A percentile compares a stretch with the other conserved stretches of the same genome.
These are phyloP conservation scores for Sesbania bispinosa DNA, from an alignment of 306 rosid genomes.

Conservation along the genomic window DNA sequence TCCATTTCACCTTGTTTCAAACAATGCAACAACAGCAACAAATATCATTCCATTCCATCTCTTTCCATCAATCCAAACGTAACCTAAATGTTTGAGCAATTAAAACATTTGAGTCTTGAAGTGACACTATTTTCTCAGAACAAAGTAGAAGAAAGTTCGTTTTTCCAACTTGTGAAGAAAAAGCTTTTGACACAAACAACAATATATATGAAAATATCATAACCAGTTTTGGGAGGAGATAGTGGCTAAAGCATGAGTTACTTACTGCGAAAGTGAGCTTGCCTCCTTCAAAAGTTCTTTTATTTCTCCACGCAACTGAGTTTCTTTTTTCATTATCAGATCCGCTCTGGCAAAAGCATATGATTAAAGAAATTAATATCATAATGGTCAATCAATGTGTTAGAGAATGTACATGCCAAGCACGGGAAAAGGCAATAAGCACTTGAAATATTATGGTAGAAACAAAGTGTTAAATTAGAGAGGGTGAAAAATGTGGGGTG, in stretches of 20 bases:
- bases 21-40: neutral
- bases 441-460: neutral
- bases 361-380: neutral
- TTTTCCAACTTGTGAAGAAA: neutral
- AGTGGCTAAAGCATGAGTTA: conserved; percentile 5
- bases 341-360: conserved; percentile 43
- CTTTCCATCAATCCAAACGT: neutral
- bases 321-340: conserved; percentile 38
- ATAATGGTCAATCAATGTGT: neutral
- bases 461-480: too few relatives aligned
- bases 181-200: neutral
- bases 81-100: neutral
- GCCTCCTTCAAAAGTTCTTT: conserved; percentile 75
- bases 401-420: neutral
- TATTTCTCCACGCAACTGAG: conserved; percentile 58
- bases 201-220: neutral
- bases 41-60: neutral
- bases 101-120: neutral
- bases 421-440: neutral
- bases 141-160: neutral
- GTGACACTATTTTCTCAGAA: neutral
- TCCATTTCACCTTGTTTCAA: neutral
- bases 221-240: neutral
- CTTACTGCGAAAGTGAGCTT: conserved; percentile 77
- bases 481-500: too few relatives aligned